Conservation (phyloP, 192 early-diverging fungal species). For the Podila clonocystis region DNA sequence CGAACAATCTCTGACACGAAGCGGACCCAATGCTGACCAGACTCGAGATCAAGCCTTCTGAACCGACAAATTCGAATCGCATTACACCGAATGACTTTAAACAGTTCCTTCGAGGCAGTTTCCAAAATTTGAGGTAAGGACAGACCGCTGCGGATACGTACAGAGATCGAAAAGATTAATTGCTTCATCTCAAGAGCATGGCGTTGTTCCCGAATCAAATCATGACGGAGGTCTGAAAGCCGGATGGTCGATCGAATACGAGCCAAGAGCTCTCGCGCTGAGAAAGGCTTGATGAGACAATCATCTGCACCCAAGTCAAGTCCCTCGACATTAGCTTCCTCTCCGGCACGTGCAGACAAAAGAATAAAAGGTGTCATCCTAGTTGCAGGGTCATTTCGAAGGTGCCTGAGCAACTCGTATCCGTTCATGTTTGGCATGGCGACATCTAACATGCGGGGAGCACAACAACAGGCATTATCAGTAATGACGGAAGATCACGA, state of each 20-base stretch:
- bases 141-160: conserved; percentile 44
- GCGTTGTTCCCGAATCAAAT: conserved; percentile 51
- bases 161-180: conserved; percentile 50
- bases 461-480: conserved; percentile 6
- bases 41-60: conserved; percentile 15
- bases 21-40: conserved; percentile 38
- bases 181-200: conserved; percentile 50
- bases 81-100: conserved; percentile 49
- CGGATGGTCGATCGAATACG: conserved; percentile 65
- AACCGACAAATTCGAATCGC: conserved; percentile 44
- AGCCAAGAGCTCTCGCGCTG: conserved; percentile 61
- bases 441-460: conserved; percentile 44
- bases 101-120: conserved; percentile 41
- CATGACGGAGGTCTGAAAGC: conserved; percentile 52
- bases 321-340: conserved; percentile 62
- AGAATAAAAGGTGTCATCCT: conserved; percentile 66
- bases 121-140: conserved; percentile 39
- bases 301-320: conserved; percentile 70
- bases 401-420: conserved; percentile 53
- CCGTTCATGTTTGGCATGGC: conserved; percentile 75
- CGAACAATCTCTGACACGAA: conserved; percentile 37
- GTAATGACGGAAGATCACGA: not conserved
- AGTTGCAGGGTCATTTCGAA: conserved; percentile 48
- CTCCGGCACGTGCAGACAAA: conserved; percentile 63
- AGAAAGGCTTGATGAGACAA: conserved; percentile 63